A percentile compares a stretch with the other conserved stretches of the same genome.
These are phyloP conservation scores for Penicillium cosmopolitanum DNA, from an alignment of 495 filamentous ascomycete genomes.

Conservation along the genomic window DNA sequence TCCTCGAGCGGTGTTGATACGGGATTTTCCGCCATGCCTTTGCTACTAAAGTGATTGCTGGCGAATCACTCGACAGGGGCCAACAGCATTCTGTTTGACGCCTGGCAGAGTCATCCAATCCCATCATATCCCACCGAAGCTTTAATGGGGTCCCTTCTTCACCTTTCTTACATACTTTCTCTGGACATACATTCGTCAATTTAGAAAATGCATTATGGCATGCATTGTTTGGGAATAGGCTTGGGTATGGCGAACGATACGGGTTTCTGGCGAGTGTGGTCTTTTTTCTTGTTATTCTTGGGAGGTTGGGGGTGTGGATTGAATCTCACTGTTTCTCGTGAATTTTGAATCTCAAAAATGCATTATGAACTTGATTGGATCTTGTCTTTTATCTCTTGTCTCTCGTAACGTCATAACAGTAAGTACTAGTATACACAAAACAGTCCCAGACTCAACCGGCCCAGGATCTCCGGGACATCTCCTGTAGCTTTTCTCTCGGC, in stretches of 20 bases:
- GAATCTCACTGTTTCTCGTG: conserved; percentile 10
- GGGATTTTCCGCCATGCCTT: neutral
- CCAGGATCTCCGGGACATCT: neutral
- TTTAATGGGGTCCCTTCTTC: neutral
- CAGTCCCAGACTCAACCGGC: neutral
- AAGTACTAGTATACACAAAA: neutral
- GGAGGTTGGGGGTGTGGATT: conserved; percentile 14
- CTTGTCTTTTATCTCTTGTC: neutral
- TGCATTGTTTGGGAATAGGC: conserved; percentile 34
- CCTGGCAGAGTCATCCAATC: conserved; percentile 3
- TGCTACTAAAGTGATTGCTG: neutral
- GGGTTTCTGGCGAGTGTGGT: conserved; percentile 34
- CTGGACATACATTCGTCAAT: conserved; percentile 36
- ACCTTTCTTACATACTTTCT: conserved; percentile 25
- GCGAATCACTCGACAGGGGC: neutral
- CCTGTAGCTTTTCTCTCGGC: neutral
- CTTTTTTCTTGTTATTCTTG: conserved; percentile 23
- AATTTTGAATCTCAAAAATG: conserved; percentile 16
- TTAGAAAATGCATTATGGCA: conserved; percentile 45
- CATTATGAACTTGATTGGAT: conserved; percentile 11
- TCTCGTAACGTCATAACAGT: conserved; percentile 3
- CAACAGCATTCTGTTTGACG: neutral
- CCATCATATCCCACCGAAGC: neutral
- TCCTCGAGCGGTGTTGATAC: neutral
- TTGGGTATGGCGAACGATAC: conserved; percentile 35